Evolutionary conservation across 148 eudicot species (phyloP).

Genomic region (Fagopyrum tataricum): DNA sequence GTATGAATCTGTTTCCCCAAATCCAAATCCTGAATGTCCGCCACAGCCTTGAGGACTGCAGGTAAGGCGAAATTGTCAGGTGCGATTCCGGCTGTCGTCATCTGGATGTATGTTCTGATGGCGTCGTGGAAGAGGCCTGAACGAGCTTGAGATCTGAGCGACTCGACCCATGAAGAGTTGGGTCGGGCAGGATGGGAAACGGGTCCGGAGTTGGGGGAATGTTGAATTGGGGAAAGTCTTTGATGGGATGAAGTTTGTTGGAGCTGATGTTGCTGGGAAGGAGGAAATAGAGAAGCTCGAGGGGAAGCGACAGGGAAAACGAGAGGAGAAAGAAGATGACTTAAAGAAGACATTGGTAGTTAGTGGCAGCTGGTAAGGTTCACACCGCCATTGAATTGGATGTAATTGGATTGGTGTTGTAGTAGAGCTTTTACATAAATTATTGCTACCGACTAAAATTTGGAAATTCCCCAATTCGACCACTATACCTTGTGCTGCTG

Average conservation of each 20-base stretch:
- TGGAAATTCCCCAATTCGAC: too few relatives aligned
- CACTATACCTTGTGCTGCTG: too few relatives aligned
- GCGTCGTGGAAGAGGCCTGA: conserved; percentile 46
- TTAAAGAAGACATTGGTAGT: conserved; percentile 7
- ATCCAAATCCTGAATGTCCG: conserved; percentile 40
- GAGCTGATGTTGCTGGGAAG: conserved; percentile 5
- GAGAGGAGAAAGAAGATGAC: not conserved
- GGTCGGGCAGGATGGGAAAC: conserved; percentile 25
- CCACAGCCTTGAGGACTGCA: conserved; percentile 54
- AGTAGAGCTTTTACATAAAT: not conserved
- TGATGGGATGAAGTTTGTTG: not conserved
- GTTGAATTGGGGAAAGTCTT: not conserved
- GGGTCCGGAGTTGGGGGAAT: conserved; percentile 19
- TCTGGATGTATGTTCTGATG: conserved; percentile 52
- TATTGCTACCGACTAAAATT: not conserved
- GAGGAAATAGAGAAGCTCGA: not conserved
- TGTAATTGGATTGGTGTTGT: not conserved
- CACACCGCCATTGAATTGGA: not conserved
- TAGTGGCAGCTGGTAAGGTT: not conserved
- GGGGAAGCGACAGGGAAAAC: not conserved
- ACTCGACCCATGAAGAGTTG: conserved; percentile 47
- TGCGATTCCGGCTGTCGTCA: conserved; percentile 31
- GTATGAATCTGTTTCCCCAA: conserved; percentile 60
- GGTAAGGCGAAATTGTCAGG: conserved; percentile 72
- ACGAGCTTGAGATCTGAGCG: conserved; percentile 55